Evolutionary conservation across 208 protist species (phyloP).

Genomic region (Trypanosoma congolense): DNA sequence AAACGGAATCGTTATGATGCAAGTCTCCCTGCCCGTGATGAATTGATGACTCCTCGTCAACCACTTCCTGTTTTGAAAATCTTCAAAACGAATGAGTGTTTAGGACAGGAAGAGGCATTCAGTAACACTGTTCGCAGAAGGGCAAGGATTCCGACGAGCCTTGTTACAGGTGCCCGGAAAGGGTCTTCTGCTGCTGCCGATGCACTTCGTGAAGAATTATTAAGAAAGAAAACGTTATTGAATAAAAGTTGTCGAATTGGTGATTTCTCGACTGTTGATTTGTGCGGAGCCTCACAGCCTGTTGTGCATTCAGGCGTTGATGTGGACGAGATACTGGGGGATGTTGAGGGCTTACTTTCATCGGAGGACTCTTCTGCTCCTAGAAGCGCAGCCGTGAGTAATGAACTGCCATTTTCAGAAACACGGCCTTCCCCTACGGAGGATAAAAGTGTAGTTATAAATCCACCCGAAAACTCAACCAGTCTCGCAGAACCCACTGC

Average conservation of each 20-base stretch:
- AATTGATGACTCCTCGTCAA: conserved; percentile 1
- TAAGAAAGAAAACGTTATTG: conserved; percentile 14
- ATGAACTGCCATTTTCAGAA: too few relatives aligned
- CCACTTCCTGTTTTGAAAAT: conserved; percentile 11
- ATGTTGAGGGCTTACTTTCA: too few relatives aligned
- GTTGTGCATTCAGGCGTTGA: too few relatives aligned
- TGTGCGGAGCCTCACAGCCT: too few relatives aligned
- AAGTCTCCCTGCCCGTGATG: not conserved
- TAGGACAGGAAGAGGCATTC: not conserved
- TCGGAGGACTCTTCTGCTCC: too few relatives aligned
- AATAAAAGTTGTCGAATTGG: not conserved
- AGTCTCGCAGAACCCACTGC: not conserved
- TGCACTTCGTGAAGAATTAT: conserved; percentile 18
- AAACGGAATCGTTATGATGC: conserved; percentile 17
- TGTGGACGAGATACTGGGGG: too few relatives aligned
- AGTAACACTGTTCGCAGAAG: not conserved
- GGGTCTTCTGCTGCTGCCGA: not conserved
- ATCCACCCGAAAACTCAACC: too few relatives aligned
- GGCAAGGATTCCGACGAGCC: not conserved
- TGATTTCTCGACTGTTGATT: not conserved
- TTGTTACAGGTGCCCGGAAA: not conserved
- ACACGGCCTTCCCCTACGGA: too few relatives aligned
- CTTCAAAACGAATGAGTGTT: conserved; percentile 18
- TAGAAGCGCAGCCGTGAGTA: too few relatives aligned
- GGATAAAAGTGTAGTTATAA: too few relatives aligned